phyloP scores from a whole-genome alignment of 495 filamentous ascomycete species.

The Amphirosellinia nigrospora region DNA sequence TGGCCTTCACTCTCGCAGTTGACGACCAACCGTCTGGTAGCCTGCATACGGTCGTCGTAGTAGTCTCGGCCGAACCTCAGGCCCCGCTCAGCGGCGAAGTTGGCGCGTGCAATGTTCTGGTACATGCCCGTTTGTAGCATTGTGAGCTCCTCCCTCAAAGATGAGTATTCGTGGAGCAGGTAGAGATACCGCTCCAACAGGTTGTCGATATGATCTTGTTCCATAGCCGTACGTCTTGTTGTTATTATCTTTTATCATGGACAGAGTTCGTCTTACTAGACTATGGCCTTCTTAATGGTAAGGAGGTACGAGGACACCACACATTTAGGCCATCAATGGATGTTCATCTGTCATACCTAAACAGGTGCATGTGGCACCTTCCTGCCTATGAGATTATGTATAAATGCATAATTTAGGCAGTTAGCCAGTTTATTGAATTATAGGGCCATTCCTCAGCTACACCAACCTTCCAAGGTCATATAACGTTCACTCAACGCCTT shows the following conservation, averaged over 20 bases:
- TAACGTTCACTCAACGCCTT: background rate
- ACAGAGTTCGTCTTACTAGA: background rate
- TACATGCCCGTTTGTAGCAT: conserved; percentile 60
- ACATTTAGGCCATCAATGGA: background rate
- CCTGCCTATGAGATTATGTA: background rate
- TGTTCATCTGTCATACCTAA: too few relatives aligned
- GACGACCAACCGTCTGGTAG: conserved; percentile 49
- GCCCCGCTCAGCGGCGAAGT: conserved; percentile 69
- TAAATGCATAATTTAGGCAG: background rate
- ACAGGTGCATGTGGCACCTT: too few relatives aligned
- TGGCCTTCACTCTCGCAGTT: conserved; percentile 22
- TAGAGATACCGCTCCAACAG: conserved; percentile 73
- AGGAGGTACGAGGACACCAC: background rate
- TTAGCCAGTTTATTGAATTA: background rate
- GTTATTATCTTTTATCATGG: background rate
- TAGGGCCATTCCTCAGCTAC: background rate
- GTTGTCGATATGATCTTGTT: conserved; percentile 59
- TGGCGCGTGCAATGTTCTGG: conserved; percentile 69
- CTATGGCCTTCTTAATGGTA: background rate
- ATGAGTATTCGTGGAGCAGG: conserved; percentile 73
- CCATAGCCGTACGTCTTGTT: conserved; percentile 27
- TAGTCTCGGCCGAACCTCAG: conserved; percentile 68
- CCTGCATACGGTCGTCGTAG: conserved; percentile 77
- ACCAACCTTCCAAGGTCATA: background rate
- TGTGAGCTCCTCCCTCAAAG: conserved; percentile 60